Base-by-base conservation (phyloP, 2,329 filamentous ascomycete genomes). In the Penicillium capsulatum region DNA sequence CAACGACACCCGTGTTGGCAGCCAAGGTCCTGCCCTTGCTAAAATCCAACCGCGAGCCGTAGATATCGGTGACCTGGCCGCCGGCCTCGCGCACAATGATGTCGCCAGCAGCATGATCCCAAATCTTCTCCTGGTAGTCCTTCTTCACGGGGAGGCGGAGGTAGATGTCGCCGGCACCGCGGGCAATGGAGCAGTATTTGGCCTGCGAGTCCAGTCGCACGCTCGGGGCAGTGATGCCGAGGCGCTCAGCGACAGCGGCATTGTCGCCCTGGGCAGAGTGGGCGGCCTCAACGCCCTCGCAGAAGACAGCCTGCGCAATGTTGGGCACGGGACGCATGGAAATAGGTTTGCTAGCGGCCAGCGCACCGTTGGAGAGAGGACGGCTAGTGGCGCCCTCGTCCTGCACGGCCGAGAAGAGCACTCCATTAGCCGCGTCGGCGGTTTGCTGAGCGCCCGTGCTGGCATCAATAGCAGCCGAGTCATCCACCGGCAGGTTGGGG, bases 191-290 rank as follows among this genome's bases (percentile, higher is more conserved):
- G 47, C 84, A 91, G 69, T 98, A 98, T 70, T 98, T 98, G 55
- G 92, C 91, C 70, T 98, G 92, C 36, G 87, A 94, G 71, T 98
- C 92, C 84, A 98, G 92, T 50, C 91, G 81, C 44, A 98, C 90
- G 53, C 85, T 89, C n/a, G 85, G 80, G 55, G 80, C 81, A 15
- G 85, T 91, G 66, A 98, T 95, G 38, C 89, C 89, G 4, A 98
- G 78, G 60, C 81, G 84, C 57, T 79, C 69, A 5, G 92, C 88
- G 59, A 98, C 94, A 54, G 80, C 75, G 26, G 85, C 86, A 54
- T 95, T 86, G 66, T 96, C 87, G 54, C 79, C 80, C 68, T 98
- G 94, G 41, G 84, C 82, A 26, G 87, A 94, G 74, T 98, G 92
- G 11, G 80, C 89, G 4, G 90, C 83, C 70, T 98, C 92, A 42